phyloP scores from a whole-genome alignment of 345 rosid species.

The Nasturtium officinale region DNA sequence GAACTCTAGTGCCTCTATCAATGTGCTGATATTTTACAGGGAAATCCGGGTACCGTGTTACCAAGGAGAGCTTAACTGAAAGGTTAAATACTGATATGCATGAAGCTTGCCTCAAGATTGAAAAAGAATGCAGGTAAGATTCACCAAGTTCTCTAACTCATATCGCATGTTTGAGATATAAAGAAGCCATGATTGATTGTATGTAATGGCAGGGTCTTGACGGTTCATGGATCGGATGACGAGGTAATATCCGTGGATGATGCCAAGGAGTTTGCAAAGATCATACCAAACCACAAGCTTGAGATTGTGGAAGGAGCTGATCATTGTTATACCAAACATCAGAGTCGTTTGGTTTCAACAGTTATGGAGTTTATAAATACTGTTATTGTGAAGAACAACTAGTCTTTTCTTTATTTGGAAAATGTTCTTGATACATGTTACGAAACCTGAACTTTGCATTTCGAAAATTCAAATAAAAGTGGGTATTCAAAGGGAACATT shows the following conservation, averaged over 20 bases:
- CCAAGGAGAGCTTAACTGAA: constrained; percentile 71
- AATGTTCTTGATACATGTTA: not conserved
- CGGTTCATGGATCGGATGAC: constrained; percentile 77
- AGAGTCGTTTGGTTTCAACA: constrained; percentile 53
- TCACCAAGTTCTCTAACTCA: not conserved
- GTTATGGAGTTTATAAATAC: constrained; percentile 58
- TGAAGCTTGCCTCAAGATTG: constrained; percentile 66
- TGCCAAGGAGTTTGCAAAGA: too few relatives aligned
- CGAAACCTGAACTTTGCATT: too few relatives aligned
- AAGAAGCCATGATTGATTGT: not conserved
- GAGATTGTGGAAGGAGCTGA: too few relatives aligned
- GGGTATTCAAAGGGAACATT: not conserved
- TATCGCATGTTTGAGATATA: not conserved
- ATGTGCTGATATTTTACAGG: constrained; percentile 42
- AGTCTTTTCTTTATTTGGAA: not conserved
- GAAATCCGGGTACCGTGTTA: constrained; percentile 53
- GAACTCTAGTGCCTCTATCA: not conserved
- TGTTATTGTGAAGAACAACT: constrained; percentile 28
- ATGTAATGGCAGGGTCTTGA: constrained; percentile 57
- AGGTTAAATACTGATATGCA: constrained; percentile 69
- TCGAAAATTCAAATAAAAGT: not conserved
- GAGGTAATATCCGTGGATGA: constrained; percentile 57
- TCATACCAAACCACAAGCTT: too few relatives aligned
- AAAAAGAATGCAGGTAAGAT: constrained; percentile 70
- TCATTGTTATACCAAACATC: constrained; percentile 61